Base-by-base conservation (phyloP, 2,329 filamentous ascomycete species). In the Diplodia corticola region DNA sequence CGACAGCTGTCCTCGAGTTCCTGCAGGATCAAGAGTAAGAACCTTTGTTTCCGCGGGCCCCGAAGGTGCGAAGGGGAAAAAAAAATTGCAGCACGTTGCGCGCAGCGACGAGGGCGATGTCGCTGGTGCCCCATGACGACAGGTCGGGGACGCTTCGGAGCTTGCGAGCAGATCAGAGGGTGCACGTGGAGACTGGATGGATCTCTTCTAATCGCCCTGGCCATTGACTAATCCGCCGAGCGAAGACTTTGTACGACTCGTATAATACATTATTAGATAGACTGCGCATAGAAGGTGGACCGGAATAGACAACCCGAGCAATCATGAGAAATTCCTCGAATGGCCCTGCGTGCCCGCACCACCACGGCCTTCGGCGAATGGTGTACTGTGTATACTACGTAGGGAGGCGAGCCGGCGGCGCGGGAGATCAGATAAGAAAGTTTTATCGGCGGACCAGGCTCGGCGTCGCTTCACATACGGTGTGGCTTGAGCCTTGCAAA, bases 1-100 rank as follows among this genome's bases (percentile, higher is more conserved):
- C n/a, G 33, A 53, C 69, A 89, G 88, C 83, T 69, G 88, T 90
- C 12, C 82, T 89, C 26, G 86, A 90, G 53, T 91, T 90, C 71
- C 75, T 91, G 59, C 82, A 73, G 77, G 87, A 78, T 80, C 81
- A 80, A 69, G 80, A 75, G 40, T 49, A 13, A 74, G 40, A 17
- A 37, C 5, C n/a, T 35, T 59, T 59, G n/a, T 33, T 30, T 10
- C 26, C 40, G 44, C 20, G 22, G 26, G 20, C n/a, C 6, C 33
- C 22, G 5, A 49, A 5, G 40, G 40, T 49, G 53, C 4, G 3
- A 44, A 33, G 9, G 9, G 12, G 2, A 30, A 30, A 33, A 33
- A 33, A 37, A 30, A 59, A 49, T 15, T 24, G 28, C 48, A n/a
- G 55, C 24, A 10, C 28, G 26, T 28, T 28, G 28, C 44, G 28